A percentile compares a stretch with the other conserved stretches of the same genome.
These are phyloP conservation scores for Cordia subcordata DNA, from an alignment of 257 asterid genomes.

Conservation along the genomic window DNA sequence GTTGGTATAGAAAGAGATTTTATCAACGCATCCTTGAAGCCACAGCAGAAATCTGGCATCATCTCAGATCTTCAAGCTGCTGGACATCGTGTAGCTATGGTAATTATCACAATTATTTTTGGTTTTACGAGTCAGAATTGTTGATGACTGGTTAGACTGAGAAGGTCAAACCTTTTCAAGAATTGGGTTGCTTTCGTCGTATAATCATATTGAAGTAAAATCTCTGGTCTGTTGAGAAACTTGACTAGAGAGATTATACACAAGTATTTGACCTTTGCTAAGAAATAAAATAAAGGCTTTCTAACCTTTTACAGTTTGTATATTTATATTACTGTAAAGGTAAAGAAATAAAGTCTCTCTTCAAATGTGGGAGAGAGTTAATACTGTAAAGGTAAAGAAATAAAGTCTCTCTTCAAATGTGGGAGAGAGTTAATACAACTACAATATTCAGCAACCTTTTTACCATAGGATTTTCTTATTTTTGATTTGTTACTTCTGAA, in stretches of 20 bases:
- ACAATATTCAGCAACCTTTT: too few relatives aligned
- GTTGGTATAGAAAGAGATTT: slow-evolving; percentile 68
- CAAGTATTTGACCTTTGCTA: background rate
- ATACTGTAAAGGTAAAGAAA: too few relatives aligned
- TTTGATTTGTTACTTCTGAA: background rate
- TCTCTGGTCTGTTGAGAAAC: background rate
- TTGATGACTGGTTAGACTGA: background rate
- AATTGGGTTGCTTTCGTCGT: background rate
- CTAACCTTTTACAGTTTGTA: too few relatives aligned
- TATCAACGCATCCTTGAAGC: slow-evolving; percentile 72
- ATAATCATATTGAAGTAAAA: background rate
- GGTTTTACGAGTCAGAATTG: background rate
- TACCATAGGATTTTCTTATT: too few relatives aligned
- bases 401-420: too few relatives aligned
- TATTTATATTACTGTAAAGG: too few relatives aligned
- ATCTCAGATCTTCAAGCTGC: slow-evolving; percentile 75
- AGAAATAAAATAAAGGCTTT: too few relatives aligned
- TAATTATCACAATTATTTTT: slow-evolving; percentile 22
- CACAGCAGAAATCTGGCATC: slow-evolving; percentile 72
- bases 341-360: too few relatives aligned
- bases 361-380: too few relatives aligned
- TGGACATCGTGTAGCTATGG: slow-evolving; percentile 92
- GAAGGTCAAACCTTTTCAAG: background rate
- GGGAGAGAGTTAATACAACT: too few relatives aligned
- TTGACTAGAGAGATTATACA: background rate